phyloP scores from a whole-genome alignment of 768 basidiomycete species.

The Lactifluus subvellereus region DNA sequence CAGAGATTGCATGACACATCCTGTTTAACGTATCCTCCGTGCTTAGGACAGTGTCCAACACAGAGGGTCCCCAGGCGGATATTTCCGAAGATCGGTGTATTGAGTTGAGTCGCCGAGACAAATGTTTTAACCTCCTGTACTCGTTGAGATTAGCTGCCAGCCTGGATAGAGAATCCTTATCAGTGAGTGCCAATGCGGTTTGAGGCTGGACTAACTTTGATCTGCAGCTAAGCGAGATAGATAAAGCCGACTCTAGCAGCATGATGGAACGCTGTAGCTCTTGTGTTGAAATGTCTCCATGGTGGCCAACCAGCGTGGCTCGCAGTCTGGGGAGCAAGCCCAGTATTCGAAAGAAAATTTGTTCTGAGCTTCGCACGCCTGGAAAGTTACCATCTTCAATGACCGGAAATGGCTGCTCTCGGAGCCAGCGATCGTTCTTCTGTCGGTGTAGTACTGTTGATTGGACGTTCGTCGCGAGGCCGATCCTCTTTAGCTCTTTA shows the following conservation, averaged over 20 bases:
- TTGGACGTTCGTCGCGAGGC: slow-evolving; percentile 66
- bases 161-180: slow-evolving; percentile 2
- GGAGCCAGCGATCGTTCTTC: slow-evolving; percentile 52
- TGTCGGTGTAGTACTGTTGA: slow-evolving; percentile 59
- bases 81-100: slow-evolving; percentile 24
- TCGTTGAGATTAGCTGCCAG: slow-evolving; percentile 6
- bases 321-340: slow-evolving; percentile 63
- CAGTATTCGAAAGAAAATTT: slow-evolving; percentile 59
- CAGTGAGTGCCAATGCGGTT: slow-evolving; percentile 8
- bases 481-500: slow-evolving; percentile 78
- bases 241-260: slow-evolving; percentile 74
- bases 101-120: slow-evolving; percentile 6
- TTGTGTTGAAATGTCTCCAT: slow-evolving; percentile 76
- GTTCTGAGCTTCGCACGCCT: slow-evolving; percentile 43
- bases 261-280: slow-evolving; percentile 78
- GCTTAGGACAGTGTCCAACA: not conserved
- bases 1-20: slow-evolving; percentile 16
- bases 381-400: slow-evolving; percentile 26
- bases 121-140: slow-evolving; percentile 3
- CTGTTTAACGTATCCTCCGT: slow-evolving; percentile 5
- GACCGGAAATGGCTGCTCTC: slow-evolving; percentile 47
- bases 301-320: slow-evolving; percentile 58
- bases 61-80: not conserved
- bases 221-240: slow-evolving; percentile 56
- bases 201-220: slow-evolving; percentile 47